Conservation (phyloP, 805 yeast genomes). For the Saccharomycopsis oosterbeekiorum region DNA sequence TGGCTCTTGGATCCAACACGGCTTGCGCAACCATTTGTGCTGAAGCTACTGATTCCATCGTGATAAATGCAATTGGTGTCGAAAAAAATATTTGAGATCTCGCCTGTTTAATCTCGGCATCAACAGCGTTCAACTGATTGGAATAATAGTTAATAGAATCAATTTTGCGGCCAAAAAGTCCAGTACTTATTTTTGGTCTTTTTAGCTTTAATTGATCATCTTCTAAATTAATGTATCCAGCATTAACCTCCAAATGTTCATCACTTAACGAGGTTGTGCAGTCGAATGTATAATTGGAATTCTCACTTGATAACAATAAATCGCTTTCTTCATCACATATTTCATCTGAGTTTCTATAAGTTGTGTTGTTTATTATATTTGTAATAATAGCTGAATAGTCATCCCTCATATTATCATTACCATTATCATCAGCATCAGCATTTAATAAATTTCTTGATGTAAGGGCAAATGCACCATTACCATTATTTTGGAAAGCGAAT, state of each 20-base stretch:
- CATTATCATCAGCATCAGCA: not conserved
- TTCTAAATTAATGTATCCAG: conserved; percentile 12
- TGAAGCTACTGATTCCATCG: conserved; percentile 90
- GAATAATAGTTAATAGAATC: conserved; percentile 79
- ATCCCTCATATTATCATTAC: not conserved
- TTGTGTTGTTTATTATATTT: conserved; percentile 2
- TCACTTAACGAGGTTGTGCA: conserved; percentile 6
- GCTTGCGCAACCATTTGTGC: conserved; percentile 98
- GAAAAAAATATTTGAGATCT: conserved; percentile 65
- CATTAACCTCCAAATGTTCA: conserved; percentile 9
- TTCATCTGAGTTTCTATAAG: not conserved
- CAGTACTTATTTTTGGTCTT: conserved; percentile 57
- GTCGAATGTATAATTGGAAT: not conserved
- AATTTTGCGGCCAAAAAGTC: conserved; percentile 55
- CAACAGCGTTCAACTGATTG: conserved; percentile 56
- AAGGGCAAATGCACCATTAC: conserved; percentile 13
- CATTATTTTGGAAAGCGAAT: conserved; percentile 12
- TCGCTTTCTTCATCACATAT: conserved; percentile 9
- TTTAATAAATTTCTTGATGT: conserved; percentile 9
- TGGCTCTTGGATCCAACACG: conserved; percentile 80
- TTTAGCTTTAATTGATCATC: conserved; percentile 16
- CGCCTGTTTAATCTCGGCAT: conserved; percentile 56
- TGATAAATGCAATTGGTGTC: conserved; percentile 85
- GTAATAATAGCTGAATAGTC: conserved; percentile 1
- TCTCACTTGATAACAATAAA: not conserved